phyloP scores from a whole-genome alignment of 1,139 yeast genomes.

The Kodamaea plutei region DNA sequence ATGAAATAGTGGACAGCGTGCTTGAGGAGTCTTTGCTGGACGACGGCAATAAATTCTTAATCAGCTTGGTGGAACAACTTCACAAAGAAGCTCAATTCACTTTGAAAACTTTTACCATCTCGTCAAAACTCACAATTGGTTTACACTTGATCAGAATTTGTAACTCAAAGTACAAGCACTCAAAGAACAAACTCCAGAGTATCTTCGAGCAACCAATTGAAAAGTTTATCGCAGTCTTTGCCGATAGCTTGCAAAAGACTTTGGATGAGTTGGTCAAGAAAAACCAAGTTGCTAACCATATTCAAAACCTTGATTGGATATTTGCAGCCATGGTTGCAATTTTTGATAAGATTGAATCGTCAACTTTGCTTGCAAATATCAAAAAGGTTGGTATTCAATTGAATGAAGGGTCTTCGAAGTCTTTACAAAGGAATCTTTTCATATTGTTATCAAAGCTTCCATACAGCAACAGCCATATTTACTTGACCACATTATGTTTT shows the following conservation, averaged over 20 bases:
- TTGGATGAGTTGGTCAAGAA: constrained; percentile 3
- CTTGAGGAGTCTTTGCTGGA: too few species aligned
- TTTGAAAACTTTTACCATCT: constrained; percentile 4
- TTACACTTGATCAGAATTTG: constrained; percentile 6
- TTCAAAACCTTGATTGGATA: constrained; percentile 8
- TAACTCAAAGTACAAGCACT: constrained; percentile 1
- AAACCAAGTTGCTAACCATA: constrained; percentile 2
- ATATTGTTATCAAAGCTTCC: constrained; percentile 21
- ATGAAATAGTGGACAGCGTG: too few species aligned
- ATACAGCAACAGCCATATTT: constrained; percentile 14
- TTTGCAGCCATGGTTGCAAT: constrained; percentile 5
- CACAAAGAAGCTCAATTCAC: constrained; percentile 5
- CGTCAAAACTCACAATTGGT: constrained; percentile 7
- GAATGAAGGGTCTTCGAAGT: too few species aligned
- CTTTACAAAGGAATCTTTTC: constrained; percentile 20
- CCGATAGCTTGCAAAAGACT: constrained; percentile 5
- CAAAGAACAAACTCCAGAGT: too few species aligned
- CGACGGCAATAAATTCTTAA: too few species aligned
- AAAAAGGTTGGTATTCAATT: constrained; percentile 6
- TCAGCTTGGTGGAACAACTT: too few species aligned
- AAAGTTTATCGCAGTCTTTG: constrained; percentile 2
- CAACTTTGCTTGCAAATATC: too few species aligned
- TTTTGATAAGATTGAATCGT: constrained; percentile 5
- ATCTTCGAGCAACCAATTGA: too few species aligned
- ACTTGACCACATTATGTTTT: constrained; percentile 18